A percentile compares a stretch with the other conserved stretches of the same genome.
phyloP scores from a whole-genome alignment of 1,139 yeast genomes.

The Ashbya aceris region DNA sequence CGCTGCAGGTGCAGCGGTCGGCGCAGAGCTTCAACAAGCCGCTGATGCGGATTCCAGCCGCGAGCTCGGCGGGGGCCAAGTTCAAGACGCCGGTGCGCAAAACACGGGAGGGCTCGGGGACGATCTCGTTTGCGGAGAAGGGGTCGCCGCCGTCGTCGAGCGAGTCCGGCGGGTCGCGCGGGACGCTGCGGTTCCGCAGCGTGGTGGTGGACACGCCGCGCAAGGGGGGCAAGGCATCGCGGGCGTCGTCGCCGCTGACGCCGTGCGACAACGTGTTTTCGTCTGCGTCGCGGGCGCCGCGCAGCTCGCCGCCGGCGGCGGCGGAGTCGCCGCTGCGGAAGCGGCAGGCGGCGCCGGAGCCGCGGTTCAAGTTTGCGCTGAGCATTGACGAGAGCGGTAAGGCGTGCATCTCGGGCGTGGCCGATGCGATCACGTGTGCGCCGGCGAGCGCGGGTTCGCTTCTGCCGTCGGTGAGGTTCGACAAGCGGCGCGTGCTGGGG shows the following conservation, averaged over 20 bases:
- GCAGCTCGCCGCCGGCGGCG: conserved; percentile 17
- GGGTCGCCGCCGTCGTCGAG: conserved; percentile 6
- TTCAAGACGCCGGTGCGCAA: conserved; percentile 16
- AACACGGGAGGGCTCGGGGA: conserved; percentile 9
- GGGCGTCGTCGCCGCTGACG: conserved; percentile 9
- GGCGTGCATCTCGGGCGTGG: conserved; percentile 10
- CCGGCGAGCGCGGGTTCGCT: background rate
- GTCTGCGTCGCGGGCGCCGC: conserved; percentile 13
- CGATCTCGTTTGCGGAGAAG: conserved; percentile 1
- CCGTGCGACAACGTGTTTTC: conserved; percentile 15
- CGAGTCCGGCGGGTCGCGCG: conserved; percentile 12
- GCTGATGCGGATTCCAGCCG: conserved; percentile 24
- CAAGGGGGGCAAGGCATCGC: conserved; percentile 7
- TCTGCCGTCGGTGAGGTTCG: conserved; percentile 9
- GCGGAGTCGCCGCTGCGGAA: conserved; percentile 4
- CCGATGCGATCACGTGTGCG: background rate
- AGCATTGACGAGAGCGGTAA: conserved; percentile 22
- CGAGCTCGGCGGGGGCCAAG: conserved; percentile 17
- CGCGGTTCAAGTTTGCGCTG: conserved; percentile 14
- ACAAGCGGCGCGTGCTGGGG: conserved; percentile 18
- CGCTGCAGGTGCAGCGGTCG: conserved; percentile 25
- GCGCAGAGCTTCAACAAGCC: conserved; percentile 26
- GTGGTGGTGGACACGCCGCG: conserved; percentile 21
- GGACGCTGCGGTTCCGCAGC: conserved; percentile 21
- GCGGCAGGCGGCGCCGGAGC: background rate